Percentiles rank a stretch among this genome's conserved stretches.
Evolutionary conservation across 768 basidiomycete genomes (phyloP).

Genomic region (Vishniacozyma victoriae): DNA sequence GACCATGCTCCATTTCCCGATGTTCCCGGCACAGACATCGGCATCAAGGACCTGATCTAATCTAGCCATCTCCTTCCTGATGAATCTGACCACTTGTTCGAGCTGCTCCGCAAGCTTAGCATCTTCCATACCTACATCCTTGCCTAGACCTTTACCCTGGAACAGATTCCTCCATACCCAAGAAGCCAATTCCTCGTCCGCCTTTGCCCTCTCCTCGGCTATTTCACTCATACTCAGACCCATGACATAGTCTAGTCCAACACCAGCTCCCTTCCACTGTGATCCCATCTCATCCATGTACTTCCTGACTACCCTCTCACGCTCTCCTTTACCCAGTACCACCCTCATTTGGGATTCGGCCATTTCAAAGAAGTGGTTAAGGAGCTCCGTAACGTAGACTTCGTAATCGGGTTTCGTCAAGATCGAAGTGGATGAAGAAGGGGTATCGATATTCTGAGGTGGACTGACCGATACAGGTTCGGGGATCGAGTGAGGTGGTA

Average conservation of each 20-base stretch:
- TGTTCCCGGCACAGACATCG: conserved; percentile 43
- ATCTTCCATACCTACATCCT: conserved; percentile 18
- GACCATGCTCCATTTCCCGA: conserved; percentile 38
- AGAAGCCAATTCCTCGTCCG: conserved; percentile 76
- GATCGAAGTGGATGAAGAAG: background rate
- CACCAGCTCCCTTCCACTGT: conserved; percentile 77
- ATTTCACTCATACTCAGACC: conserved; percentile 69
- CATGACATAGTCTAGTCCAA: conserved; percentile 65
- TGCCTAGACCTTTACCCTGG: conserved; percentile 58
- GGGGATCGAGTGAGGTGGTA: conserved; percentile 18
- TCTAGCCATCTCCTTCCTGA: conserved; percentile 65
- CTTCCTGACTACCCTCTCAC: conserved; percentile 70
- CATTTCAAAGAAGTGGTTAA: conserved; percentile 94
- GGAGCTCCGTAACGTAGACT: conserved; percentile 66
- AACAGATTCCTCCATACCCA: conserved; percentile 89
- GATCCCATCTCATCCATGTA: conserved; percentile 83
- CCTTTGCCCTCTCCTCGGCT: conserved; percentile 58
- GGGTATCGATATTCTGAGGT: background rate
- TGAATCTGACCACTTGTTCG: conserved; percentile 62
- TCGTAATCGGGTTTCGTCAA: conserved; percentile 24
- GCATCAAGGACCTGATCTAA: conserved; percentile 58
- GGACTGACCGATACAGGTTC: conserved; percentile 24
- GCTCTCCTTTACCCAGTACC: conserved; percentile 61
- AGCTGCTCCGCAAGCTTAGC: conserved; percentile 70
- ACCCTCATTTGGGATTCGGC: conserved; percentile 81